Evolutionary conservation across 192 early-diverging fungal species (phyloP).

Genomic region (Coemansia sp.): DNA sequence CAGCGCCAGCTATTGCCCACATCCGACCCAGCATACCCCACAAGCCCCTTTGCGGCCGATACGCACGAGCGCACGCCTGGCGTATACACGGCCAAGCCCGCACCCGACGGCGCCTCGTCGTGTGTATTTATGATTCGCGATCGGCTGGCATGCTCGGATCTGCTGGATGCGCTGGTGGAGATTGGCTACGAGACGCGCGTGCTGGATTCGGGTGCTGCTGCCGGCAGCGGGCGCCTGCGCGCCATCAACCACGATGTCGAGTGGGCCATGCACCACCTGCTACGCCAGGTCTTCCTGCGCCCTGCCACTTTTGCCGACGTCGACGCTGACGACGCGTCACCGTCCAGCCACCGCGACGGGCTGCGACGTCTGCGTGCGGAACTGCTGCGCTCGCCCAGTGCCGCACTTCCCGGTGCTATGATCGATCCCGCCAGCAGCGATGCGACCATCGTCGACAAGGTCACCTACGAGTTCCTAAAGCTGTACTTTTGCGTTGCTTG

Average conservation of each 20-base stretch:
- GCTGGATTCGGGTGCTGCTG: slow-evolving; percentile 23
- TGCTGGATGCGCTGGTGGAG: slow-evolving; percentile 43
- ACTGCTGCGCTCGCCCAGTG: slow-evolving; percentile 25
- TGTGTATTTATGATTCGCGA: slow-evolving; percentile 47
- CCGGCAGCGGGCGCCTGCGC: slow-evolving; percentile 36
- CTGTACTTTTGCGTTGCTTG: slow-evolving; percentile 45
- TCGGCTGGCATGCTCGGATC: slow-evolving; percentile 46
- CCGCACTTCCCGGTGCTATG: slow-evolving; percentile 19
- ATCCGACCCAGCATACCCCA: slow-evolving; percentile 4
- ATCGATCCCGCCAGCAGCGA: slow-evolving; percentile 42
- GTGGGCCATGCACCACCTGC: slow-evolving; percentile 54
- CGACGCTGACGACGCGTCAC: slow-evolving; percentile 3
- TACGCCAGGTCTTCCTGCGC: slow-evolving; percentile 45
- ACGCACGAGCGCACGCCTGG: neutral
- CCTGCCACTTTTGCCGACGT: slow-evolving; percentile 18
- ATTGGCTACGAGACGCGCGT: slow-evolving; percentile 47
- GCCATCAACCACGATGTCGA: slow-evolving; percentile 50
- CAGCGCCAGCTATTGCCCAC: slow-evolving; percentile 9
- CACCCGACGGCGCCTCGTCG: slow-evolving; percentile 15
- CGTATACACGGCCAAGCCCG: too few relatives aligned
- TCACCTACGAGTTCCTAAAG: slow-evolving; percentile 51
- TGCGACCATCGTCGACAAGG: slow-evolving; percentile 46
- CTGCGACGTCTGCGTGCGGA: slow-evolving; percentile 13
- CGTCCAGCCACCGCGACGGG: neutral
- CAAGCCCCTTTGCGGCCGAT: neutral